Base-by-base conservation (phyloP, 495 filamentous ascomycete species). In the Xylaria castorea region DNA sequence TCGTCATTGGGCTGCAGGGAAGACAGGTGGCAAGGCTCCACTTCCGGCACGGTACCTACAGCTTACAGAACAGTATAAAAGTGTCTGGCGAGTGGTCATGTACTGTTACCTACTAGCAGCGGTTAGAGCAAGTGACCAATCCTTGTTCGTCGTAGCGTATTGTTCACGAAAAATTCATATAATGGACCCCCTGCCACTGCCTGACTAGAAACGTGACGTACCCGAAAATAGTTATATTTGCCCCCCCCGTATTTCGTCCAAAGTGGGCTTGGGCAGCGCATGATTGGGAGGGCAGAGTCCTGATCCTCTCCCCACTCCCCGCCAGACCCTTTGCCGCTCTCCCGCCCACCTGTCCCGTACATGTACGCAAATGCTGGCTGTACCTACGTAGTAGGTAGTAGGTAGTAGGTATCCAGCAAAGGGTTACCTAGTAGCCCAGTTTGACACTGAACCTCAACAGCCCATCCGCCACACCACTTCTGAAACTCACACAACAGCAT, bases 401-500 rank as follows among this genome's bases (percentile, higher is more conserved):
- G 2, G 44, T 14, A n/a, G n/a, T n/a, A n/a, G 18, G 25, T 32
- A 57, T 18, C 53, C 34, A 61, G 18, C 34, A 61, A 61, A 61
- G 57, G 20, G 57, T 58, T n/a, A 61, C 58, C 58, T 36, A 16
- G 58, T 18, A 57, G 53, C 53, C 53, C 53, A 57, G 25, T 51
- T 25, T 51, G 27, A 22, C 48, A 51, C 11, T 16, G 48, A 51
- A 63, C 60, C n/a, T 65, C 30, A 48, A 22, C 66, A 53, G 36
- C 46, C 53, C 53, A 44, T 34, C 66, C 32, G 32, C 46, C 61
- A 44, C 70, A 27, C 44, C 61, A 66, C 48, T 38, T 61, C 53
- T 66, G 70, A 71, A 71, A 71, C 70, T 60, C 46, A 36, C 70
- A 72, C 70, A 42, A 55, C 70, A 66, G 63, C 70, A 72, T 72